Conservation (phyloP, 768 basidiomycete genomes). For the Mycena vitilis region DNA sequence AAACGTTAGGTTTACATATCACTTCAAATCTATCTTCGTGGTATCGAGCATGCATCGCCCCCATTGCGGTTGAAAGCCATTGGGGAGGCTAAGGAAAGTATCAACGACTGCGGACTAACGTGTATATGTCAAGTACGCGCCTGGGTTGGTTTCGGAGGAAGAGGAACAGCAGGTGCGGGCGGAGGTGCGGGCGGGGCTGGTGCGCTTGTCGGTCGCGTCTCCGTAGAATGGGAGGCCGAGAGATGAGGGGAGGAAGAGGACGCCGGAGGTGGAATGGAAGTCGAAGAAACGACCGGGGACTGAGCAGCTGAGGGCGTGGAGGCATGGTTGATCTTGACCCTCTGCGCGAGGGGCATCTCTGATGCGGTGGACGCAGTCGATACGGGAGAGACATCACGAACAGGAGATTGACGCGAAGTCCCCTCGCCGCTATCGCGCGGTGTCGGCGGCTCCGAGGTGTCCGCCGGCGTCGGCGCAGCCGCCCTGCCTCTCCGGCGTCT, state of each 20-base stretch:
- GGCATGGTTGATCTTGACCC: constrained; percentile 59
- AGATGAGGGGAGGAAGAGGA: neutral
- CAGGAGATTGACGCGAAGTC: constrained; percentile 48
- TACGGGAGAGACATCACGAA: constrained; percentile 73
- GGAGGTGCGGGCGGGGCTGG: neutral
- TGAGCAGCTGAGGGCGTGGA: constrained; percentile 35
- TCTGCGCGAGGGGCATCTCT: constrained; percentile 79
- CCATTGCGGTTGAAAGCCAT: constrained; percentile 80
- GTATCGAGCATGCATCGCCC: constrained; percentile 75
- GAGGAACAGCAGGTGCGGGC: constrained; percentile 18
- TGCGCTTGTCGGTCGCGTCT: neutral
- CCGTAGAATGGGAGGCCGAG: neutral
- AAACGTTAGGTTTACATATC: constrained; percentile 67
- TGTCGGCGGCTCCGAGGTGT: constrained; percentile 64
- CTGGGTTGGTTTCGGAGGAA: constrained; percentile 44
- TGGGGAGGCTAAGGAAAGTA: constrained; percentile 60
- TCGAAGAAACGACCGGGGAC: constrained; percentile 36
- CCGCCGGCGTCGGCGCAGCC: constrained; percentile 51
- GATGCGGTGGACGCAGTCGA: constrained; percentile 80
- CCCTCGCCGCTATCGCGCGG: constrained; percentile 51
- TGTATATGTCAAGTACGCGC: constrained; percentile 23
- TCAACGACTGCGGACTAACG: neutral
- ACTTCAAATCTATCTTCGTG: constrained; percentile 88
- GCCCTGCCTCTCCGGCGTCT: constrained; percentile 64
- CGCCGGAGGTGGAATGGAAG: constrained; percentile 29